Percentiles rank a stretch among this genome's conserved stretches.
These are phyloP conservation scores for Taphrina wiesneri DNA, from an alignment of 1,139 yeast species.

Conservation along the genomic window DNA sequence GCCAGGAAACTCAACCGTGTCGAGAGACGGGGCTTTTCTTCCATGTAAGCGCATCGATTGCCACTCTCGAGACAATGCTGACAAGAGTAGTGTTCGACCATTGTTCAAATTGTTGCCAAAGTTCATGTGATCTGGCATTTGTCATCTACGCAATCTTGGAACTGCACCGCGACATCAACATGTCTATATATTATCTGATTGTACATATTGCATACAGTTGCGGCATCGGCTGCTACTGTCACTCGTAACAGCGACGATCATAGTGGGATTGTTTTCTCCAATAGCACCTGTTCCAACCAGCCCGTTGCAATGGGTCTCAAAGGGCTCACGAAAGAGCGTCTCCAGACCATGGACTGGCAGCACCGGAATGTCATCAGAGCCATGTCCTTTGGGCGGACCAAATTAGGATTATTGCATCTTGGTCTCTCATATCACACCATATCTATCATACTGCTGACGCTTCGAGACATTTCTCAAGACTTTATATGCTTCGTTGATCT, in stretches of 20 bases:
- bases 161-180: background rate
- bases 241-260: background rate
- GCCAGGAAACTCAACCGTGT: slow-evolving; percentile 81
- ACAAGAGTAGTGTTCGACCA: background rate
- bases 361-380: no score
- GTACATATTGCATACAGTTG: background rate
- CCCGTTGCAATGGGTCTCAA: no score
- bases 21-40: slow-evolving; percentile 45
- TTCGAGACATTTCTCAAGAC: slow-evolving; percentile 48
- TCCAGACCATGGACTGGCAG: background rate
- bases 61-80: background rate
- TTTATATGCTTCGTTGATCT: slow-evolving; percentile 73
- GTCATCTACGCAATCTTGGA: no score
- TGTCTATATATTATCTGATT: background rate
- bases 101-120: slow-evolving; percentile 3
- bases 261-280: no score
- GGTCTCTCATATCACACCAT: slow-evolving; percentile 14
- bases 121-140: slow-evolving; percentile 1
- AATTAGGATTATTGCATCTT: background rate
- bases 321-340: no score
- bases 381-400: background rate
- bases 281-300: no score
- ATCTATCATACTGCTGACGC: slow-evolving; percentile 29
- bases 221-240: background rate
- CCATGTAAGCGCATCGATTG: slow-evolving; percentile 7